phyloP scores from a whole-genome alignment of 257 asterid genomes.

The Cruciata laevipes region DNA sequence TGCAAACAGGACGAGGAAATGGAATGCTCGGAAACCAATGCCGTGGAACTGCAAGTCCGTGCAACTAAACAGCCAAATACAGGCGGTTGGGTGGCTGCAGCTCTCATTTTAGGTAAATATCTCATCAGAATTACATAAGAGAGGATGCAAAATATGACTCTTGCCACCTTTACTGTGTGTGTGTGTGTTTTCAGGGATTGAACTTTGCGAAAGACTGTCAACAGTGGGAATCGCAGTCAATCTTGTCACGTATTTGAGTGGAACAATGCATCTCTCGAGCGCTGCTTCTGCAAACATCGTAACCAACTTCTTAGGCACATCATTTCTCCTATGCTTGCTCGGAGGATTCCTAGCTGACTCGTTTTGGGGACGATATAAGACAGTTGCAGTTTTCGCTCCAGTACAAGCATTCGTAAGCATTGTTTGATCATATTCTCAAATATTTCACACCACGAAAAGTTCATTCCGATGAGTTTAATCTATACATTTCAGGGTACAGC shows the following conservation, averaged over 20 bases:
- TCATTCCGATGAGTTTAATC: neutral
- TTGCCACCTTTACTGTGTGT: neutral
- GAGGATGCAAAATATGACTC: neutral
- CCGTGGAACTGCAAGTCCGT: neutral
- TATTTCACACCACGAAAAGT: neutral
- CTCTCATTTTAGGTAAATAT: slow-evolving; percentile 4
- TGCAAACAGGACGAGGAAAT: slow-evolving; percentile 4
- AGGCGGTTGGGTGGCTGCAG: slow-evolving; percentile 9
- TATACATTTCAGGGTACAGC: slow-evolving; percentile 8
- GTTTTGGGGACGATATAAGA: slow-evolving; percentile 1
- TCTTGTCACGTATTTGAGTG: slow-evolving; percentile 2
- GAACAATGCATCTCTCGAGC: slow-evolving; percentile 3
- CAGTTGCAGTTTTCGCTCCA: neutral
- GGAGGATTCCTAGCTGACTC: slow-evolving; percentile 9
- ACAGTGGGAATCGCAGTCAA: slow-evolving; percentile 9
- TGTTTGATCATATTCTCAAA: neutral
- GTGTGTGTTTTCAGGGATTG: slow-evolving; percentile 2
- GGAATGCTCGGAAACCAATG: neutral
- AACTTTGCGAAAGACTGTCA: slow-evolving; percentile 5
- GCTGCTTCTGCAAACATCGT: slow-evolving; percentile 8
- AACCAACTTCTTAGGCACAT: slow-evolving; percentile 8
- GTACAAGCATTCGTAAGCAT: slow-evolving; percentile 3
- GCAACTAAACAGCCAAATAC: neutral
- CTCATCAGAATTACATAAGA: neutral
- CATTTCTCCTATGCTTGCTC: slow-evolving; percentile 6